Evolutionary conservation across 208 protist species (phyloP).

Genomic region (Phytomonas francai): DNA sequence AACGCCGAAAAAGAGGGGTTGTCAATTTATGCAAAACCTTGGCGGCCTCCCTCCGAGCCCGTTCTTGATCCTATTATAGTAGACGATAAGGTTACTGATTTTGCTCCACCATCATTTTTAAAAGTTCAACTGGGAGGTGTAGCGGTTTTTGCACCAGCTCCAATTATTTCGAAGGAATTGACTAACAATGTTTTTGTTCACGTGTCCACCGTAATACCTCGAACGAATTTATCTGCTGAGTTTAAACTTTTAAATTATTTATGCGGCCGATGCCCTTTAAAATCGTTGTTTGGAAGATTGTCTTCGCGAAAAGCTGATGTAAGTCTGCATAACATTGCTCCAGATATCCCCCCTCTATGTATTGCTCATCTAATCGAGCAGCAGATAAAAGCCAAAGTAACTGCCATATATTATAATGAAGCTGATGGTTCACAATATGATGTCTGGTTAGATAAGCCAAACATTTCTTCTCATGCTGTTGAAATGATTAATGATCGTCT

Average conservation of each 20-base stretch:
- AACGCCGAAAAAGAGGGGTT: slow-evolving; percentile 15
- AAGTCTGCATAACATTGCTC: slow-evolving; percentile 35
- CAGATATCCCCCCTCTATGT: slow-evolving; percentile 54
- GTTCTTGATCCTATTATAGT: slow-evolving; percentile 7
- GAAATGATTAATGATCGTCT: slow-evolving; percentile 25
- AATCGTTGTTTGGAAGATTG: slow-evolving; percentile 50
- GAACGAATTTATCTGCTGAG: slow-evolving; percentile 21
- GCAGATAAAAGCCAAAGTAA: slow-evolving; percentile 36
- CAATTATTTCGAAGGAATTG: slow-evolving; percentile 27
- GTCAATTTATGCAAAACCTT: slow-evolving; percentile 27
- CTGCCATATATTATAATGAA: slow-evolving; percentile 32
- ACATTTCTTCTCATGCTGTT: slow-evolving; percentile 23
- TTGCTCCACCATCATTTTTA: slow-evolving; percentile 12
- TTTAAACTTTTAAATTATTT: slow-evolving; percentile 54
- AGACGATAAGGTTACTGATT: slow-evolving; percentile 12
- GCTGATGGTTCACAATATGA: slow-evolving; percentile 25
- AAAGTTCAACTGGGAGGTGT: slow-evolving; percentile 14
- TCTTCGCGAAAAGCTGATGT: slow-evolving; percentile 55
- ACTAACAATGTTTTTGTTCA: slow-evolving; percentile 43
- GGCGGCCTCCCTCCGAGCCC: slow-evolving; percentile 21
- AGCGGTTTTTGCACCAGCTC: slow-evolving; percentile 24
- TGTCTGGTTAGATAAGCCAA: slow-evolving; percentile 65
- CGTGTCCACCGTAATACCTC: slow-evolving; percentile 26
- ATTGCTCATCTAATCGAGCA: slow-evolving; percentile 68
- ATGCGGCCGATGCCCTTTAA: slow-evolving; percentile 38